A percentile compares a stretch with the other conserved stretches of the same genome.
Evolutionary conservation across 2,329 filamentous ascomycete species (phyloP).

Genomic region (Annulohypoxylon truncatum): DNA sequence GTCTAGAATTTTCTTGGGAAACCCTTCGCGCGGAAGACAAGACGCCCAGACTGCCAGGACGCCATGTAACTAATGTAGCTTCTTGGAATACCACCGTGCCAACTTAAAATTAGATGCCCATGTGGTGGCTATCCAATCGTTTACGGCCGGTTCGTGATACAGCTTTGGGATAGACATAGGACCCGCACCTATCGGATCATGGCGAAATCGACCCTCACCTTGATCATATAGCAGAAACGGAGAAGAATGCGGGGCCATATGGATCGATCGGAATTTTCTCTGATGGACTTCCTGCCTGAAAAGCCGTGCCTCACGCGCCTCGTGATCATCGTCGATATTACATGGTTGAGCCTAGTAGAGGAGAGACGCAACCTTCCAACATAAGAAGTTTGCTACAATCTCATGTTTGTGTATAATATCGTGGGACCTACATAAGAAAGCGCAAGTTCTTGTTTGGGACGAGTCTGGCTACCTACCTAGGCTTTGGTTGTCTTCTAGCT

Average conservation of each 20-base stretch:
- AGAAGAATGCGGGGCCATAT: slow-evolving; percentile 26
- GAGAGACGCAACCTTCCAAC: slow-evolving; percentile 15
- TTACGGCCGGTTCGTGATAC: not conserved
- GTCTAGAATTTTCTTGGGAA: slow-evolving; percentile 9
- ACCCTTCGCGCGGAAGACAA: not conserved
- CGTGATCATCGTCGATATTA: slow-evolving; percentile 19
- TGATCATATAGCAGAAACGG: slow-evolving; percentile 17
- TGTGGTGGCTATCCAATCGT: slow-evolving; percentile 16
- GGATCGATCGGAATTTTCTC: slow-evolving; percentile 4
- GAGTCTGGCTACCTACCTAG: not conserved
- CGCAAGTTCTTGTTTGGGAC: not conserved
- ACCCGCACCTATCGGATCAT: slow-evolving; percentile 29
- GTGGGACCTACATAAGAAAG: not conserved
- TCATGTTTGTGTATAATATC: not conserved
- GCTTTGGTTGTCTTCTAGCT: not conserved
- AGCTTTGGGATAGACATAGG: slow-evolving; percentile 7
- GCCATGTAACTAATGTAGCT: not conserved
- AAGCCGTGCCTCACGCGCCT: slow-evolving; percentile 11
- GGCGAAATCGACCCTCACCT: not conserved
- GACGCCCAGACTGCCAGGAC: no score
- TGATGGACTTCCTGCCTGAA: slow-evolving; percentile 29
- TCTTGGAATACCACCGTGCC: slow-evolving; percentile 7
- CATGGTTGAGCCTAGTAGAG: not conserved
- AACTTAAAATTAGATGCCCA: slow-evolving; percentile 16
- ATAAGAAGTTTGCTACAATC: slow-evolving; percentile 18